Evolutionary conservation across 495 filamentous ascomycete genomes (phyloP), one percentile per base, ranked within the genome.

Genomic region (Saxophila tyrrhenica): DNA sequence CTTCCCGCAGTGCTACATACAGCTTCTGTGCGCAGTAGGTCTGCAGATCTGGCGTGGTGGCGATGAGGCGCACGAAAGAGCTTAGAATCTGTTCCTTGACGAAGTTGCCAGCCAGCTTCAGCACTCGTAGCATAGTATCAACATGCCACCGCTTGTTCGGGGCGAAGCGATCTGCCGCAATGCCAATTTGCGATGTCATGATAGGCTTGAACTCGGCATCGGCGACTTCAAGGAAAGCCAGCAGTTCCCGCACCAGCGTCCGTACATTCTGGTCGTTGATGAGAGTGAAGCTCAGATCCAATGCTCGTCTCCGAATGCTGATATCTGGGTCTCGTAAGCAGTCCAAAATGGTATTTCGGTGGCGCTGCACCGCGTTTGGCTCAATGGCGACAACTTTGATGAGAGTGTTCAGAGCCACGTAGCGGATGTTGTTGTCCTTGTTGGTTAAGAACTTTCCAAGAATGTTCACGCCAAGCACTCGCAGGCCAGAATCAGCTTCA

Each of bases 371-470:
- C 1, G 92, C 94, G 64, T 96, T 97, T 17, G 92, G 94, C 65
- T 98, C 92, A 38, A 98, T 88, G 10, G 94, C 91, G 43, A 98
- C 91, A 49, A 98, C 92, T 71, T 98, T 98, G 71, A 95, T 91
- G 55, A 98, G 74, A 1, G 92, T 98, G 68, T 98, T 98, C 23
- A 98, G 70, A 22, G 92, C 92, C 46, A 98, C 92, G 66, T 98
- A 98, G 63, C 92, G 87, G 65, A 98, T 97, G 64, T 98, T 98
- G 74, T 98, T 98, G 71, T 98, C 92, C 67, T 90, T 86, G 70
- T 98, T 98, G 7, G 89, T 81, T 51, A 98, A 72, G 74, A 98
- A 98, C 66, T 97, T 98, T 64, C 92, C 92, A 9, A 98, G 80
- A 51, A 98, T 98, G 64, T 98, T 98, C 59, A 98, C 91, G 65